A percentile compares a stretch with the other conserved stretches of the same genome.
Conservation (phyloP, 805 yeast genomes). For the Danielia oregonensis region DNA sequence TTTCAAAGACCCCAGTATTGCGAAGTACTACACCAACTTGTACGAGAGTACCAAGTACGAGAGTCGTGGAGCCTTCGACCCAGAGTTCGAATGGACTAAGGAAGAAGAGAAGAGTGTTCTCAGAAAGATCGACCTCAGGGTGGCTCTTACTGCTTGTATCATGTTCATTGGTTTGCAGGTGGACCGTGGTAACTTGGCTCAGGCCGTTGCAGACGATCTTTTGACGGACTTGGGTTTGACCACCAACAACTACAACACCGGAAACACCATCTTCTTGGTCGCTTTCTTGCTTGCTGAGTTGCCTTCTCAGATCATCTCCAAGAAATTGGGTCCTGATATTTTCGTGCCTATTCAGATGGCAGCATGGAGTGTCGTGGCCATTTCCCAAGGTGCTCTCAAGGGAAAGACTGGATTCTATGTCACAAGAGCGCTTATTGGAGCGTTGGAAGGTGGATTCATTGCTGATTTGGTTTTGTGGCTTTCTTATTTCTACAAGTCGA, state of each 20-base stretch:
- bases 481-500: conserved; percentile 59
- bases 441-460: conserved; percentile 63
- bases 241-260: conserved; percentile 58
- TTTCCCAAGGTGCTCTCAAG: conserved; percentile 45
- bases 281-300: conserved; percentile 56
- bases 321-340: conserved; percentile 57
- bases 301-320: conserved; percentile 65
- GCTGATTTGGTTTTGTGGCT: conserved; percentile 53
- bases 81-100: conserved; percentile 49
- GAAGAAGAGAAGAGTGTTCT: conserved; percentile 48
- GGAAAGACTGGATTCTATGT: conserved; percentile 41
- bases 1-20: conserved; percentile 44
- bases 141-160: conserved; percentile 54
- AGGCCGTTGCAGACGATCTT: conserved; percentile 57
- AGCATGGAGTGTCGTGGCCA: conserved; percentile 55
- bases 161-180: conserved; percentile 58
- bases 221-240: conserved; percentile 48
- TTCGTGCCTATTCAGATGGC: conserved; percentile 60
- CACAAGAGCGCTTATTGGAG: conserved; percentile 51
- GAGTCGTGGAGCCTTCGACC: conserved; percentile 53
- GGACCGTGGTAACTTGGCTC: conserved; percentile 55
- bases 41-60: conserved; percentile 53
- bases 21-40: conserved; percentile 40
- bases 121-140: conserved; percentile 52
- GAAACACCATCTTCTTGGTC: conserved; percentile 51